Base-by-base conservation (phyloP, 345 rosid genomes). In the Eucalyptus paniculata region DNA sequence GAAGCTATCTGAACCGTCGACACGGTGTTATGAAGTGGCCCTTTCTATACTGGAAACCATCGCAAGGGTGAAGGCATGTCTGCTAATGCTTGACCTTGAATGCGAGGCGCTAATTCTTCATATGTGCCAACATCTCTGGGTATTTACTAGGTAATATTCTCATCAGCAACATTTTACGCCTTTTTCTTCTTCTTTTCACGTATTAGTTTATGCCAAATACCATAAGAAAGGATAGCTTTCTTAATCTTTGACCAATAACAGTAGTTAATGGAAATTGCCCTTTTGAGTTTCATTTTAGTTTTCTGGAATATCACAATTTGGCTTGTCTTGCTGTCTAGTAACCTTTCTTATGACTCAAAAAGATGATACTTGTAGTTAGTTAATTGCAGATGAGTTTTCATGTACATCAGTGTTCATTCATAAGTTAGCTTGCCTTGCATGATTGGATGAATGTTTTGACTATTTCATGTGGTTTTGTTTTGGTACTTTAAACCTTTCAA, bases 1-100 rank as follows among this genome's bases (percentile, higher is more conserved):
- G 34, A 94, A 94, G 60, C 90, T 97, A 89, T 93, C 95, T 85
- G 90, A 94, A 92, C 62, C 54, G 12, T 92, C 95, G 23, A 90
- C 92, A 92, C 91, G 69, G 88, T 88, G 91, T 86, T 96, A 96
- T 89, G 86, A 72, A 62, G 95, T 21, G 60, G 44, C 44, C 28
- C 54, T 56, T 42, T 86, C 87, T 4, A 2, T 51, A 12, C 87
- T 86, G 0, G 44, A 86, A 50, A 86, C 17, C 15, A 8, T 86
- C 1, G 87, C 87, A 19, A 86, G 45, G 87, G 87, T 86, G 47
- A 86, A 56, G 65, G 54, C 87, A n/a, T 86, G 87, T 1, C 6
- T 86, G 1, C 10, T 86, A 2, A 86, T 86, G 87, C 49, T 87
- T 37, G 88, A 87, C 72, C 82, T 87, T 58, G 80, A 60, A 86